Conservation (phyloP, 192 early-diverging fungal genomes). For the Backusella tuberculispora region DNA sequence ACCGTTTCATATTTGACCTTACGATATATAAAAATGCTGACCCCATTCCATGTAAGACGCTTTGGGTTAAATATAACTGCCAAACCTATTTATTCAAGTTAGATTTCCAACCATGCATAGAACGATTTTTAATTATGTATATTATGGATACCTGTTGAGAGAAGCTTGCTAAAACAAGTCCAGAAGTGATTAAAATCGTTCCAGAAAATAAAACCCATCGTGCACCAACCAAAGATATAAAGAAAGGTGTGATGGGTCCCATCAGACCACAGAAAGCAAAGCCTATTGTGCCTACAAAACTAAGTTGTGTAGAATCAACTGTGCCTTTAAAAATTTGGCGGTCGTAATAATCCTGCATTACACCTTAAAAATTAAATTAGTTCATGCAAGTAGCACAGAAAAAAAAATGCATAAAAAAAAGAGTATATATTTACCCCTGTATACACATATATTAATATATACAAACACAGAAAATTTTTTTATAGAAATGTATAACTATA, state of each 20-base stretch:
- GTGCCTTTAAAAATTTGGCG: conserved; percentile 26
- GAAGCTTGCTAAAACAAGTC: conserved; percentile 30
- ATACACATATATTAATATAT: not conserved
- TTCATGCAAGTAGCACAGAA: not conserved
- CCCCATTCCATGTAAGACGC: conserved; percentile 57
- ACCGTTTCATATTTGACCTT: not conserved
- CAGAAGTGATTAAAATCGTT: conserved; percentile 4
- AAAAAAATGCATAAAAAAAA: not conserved
- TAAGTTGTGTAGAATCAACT: conserved; percentile 18
- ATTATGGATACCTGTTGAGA: not conserved
- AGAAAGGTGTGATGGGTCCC: conserved; percentile 24
- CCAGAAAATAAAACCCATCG: conserved; percentile 24
- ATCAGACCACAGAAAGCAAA: conserved; percentile 21
- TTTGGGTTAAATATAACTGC: conserved; percentile 63
- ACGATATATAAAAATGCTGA: conserved; percentile 30
- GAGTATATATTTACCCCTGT: not conserved
- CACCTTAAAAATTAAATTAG: conserved; percentile 18
- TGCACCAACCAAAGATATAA: conserved; percentile 20
- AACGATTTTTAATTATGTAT: too few species aligned
- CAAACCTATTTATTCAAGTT: conserved; percentile 34
- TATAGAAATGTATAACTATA: not conserved
- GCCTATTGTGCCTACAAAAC: conserved; percentile 29
- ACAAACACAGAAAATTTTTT: not conserved
- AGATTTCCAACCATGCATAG: too few species aligned
- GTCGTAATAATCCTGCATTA: conserved; percentile 42